Conservation (phyloP, 495 filamentous ascomycete species). For the Neurospora sp. region DNA sequence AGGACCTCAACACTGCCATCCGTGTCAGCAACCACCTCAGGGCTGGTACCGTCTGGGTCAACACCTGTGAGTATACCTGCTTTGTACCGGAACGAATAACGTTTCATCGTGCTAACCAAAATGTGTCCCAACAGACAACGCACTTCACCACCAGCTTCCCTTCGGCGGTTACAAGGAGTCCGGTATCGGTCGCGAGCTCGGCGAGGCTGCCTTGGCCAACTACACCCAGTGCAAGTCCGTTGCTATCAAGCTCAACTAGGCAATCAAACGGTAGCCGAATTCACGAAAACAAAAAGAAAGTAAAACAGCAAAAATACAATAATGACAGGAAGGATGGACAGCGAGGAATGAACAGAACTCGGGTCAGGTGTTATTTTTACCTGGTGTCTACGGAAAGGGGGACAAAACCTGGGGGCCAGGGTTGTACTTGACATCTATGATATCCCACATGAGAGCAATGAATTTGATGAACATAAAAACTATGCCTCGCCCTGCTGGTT, state of each 20-base stretch:
- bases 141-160: constrained; percentile 63
- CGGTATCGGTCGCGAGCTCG: constrained; percentile 89
- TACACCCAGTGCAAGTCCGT: constrained; percentile 72
- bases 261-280: background rate
- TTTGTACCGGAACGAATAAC: background rate
- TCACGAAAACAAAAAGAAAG: background rate
- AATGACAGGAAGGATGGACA: background rate
- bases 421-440: background rate
- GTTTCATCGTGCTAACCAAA: background rate
- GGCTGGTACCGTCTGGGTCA: constrained; percentile 95
- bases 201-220: constrained; percentile 85
- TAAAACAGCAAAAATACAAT: background rate
- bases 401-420: background rate
- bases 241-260: constrained; percentile 25
- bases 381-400: background rate
- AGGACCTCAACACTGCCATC: constrained; percentile 85
- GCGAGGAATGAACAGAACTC: background rate
- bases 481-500: background rate
- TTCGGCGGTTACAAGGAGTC: constrained; percentile 93
- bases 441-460: background rate
- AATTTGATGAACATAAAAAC: background rate
- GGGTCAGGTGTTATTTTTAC: background rate
- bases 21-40: constrained; percentile 70
- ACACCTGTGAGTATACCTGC: constrained; percentile 46
- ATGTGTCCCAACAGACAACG: constrained; percentile 43